These are phyloP conservation scores for Termitomyces sp. DNA, from an alignment of 768 basidiomycete species.

Conservation along the genomic window DNA sequence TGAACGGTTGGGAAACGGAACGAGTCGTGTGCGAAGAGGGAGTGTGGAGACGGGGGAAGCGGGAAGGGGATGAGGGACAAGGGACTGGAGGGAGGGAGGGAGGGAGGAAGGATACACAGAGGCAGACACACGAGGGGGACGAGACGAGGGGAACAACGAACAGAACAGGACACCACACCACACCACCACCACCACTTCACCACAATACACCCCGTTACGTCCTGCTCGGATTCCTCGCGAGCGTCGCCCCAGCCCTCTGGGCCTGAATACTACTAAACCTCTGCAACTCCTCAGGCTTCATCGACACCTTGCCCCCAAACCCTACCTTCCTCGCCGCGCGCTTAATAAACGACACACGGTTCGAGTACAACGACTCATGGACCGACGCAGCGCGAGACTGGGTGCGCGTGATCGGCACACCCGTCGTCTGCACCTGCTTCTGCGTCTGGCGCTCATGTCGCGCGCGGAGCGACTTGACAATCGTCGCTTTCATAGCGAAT, in stretches of 20 bases:
- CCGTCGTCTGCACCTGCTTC: constrained; percentile 32
- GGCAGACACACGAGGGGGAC: not conserved
- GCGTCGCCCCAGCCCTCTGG: constrained; percentile 66
- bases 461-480: constrained; percentile 81
- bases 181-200: too few species aligned
- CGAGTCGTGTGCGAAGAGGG: not conserved
- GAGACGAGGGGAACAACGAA: not conserved
- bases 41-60: not conserved
- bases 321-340: constrained; percentile 87
- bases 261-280: constrained; percentile 88
- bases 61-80: not conserved
- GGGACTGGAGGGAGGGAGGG: not conserved
- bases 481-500: constrained; percentile 92
- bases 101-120: too few species aligned
- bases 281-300: constrained; percentile 83
- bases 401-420: constrained; percentile 79
- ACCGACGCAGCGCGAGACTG: constrained; percentile 86
- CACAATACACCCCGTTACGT: constrained; percentile 33
- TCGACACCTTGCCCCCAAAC: constrained; percentile 74
- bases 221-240: constrained; percentile 74
- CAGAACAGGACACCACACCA: not conserved
- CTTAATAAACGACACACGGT: constrained; percentile 91
- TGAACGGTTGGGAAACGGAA: not conserved
- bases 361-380: constrained; percentile 91
- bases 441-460: constrained; percentile 49